Percentiles rank a stretch among this genome's conserved stretches.
Conservation (phyloP, 805 yeast genomes). For the Candida alai region DNA sequence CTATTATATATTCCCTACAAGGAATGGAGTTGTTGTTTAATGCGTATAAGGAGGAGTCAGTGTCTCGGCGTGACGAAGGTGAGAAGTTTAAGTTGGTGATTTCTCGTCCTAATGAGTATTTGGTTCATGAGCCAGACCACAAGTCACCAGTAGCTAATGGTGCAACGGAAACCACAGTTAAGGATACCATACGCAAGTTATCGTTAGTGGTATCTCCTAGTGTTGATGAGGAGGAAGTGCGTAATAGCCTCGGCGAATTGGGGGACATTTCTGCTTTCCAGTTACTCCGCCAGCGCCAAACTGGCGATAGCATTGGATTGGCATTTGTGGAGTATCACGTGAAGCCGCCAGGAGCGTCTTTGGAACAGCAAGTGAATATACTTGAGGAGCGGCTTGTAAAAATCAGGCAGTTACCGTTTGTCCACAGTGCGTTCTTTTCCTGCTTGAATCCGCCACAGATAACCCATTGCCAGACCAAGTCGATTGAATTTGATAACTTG, state of each 20-base stretch:
- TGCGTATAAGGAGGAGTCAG: slow-evolving; percentile 23
- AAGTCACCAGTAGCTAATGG: slow-evolving; percentile 14
- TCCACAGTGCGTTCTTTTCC: slow-evolving; percentile 28
- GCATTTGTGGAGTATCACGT: slow-evolving; percentile 48
- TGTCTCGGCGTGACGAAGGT: slow-evolving; percentile 9
- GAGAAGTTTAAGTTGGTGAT: slow-evolving; percentile 10
- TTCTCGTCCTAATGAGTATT: slow-evolving; percentile 35
- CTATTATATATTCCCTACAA: slow-evolving; percentile 46
- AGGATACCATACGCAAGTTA: slow-evolving; percentile 46
- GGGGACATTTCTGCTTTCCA: slow-evolving; percentile 40
- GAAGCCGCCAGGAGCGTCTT: slow-evolving; percentile 13
- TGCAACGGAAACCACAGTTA: slow-evolving; percentile 25
- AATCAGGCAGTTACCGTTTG: slow-evolving; percentile 12
- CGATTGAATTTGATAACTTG: slow-evolving; percentile 34
- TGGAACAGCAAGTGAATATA: background rate
- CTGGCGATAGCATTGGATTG: slow-evolving; percentile 52
- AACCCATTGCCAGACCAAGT: slow-evolving; percentile 35
- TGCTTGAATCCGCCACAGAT: slow-evolving; percentile 22
- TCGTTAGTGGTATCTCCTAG: slow-evolving; percentile 46
- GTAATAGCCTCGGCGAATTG: slow-evolving; percentile 37
- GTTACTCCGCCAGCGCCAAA: slow-evolving; percentile 43
- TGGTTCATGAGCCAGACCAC: slow-evolving; percentile 28
- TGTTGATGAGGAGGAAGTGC: slow-evolving; percentile 40
- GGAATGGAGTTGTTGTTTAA: slow-evolving; percentile 26
- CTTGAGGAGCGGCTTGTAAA: slow-evolving; percentile 10